Base-by-base conservation (phyloP, 2,329 filamentous ascomycete species). In the Paraphoma sp. region DNA sequence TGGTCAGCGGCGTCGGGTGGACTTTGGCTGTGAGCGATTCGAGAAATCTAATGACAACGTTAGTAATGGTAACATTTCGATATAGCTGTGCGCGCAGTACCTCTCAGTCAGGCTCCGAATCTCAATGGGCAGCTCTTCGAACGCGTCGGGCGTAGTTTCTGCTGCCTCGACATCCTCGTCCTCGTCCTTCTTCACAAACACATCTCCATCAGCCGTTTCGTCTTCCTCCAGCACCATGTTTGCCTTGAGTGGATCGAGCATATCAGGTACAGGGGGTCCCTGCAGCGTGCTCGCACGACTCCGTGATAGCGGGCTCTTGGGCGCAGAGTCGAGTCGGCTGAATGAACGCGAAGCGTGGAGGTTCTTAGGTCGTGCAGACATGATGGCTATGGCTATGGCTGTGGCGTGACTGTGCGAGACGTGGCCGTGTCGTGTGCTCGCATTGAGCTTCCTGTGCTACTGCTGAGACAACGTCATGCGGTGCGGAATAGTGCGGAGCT, bases 41-140 rank as follows among this genome's bases (percentile, higher is more conserved):
- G 70, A 98, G 89, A 73, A 99, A 99, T 72, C 92, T 95, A 70
- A 45, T 45, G 8, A 28, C 9, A n/a, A 6, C n/a, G 43, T 62
- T 29, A 62, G 41, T 9, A n/a, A 16, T 36, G 43, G 43, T 10
- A 31, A 8, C n/a, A 11, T 29, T 7, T 17, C 3, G 47, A 46
- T 5, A 38, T 4, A 46, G 30, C 1, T 9, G 12, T 2, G 38
- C 23, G 6, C 23, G 41, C 48, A 48, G 9, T 81, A 93, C 92
- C 91, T 91, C 77, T 98, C 94, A 17, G 90, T 92, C 72, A 97
- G 80, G 76, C 92, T 95, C 56, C 95, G 85, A 56, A 99, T 86
- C 83, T 99, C 95, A 69, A 97, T 95, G 12, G 95, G 95, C 42
- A 99, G 86, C 70, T 97, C 91, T 68, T 96, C 92, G 61, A 95